phyloP scores from a whole-genome alignment of 1,284 basidiomycete genomes.

The Inonotus hispidus region DNA sequence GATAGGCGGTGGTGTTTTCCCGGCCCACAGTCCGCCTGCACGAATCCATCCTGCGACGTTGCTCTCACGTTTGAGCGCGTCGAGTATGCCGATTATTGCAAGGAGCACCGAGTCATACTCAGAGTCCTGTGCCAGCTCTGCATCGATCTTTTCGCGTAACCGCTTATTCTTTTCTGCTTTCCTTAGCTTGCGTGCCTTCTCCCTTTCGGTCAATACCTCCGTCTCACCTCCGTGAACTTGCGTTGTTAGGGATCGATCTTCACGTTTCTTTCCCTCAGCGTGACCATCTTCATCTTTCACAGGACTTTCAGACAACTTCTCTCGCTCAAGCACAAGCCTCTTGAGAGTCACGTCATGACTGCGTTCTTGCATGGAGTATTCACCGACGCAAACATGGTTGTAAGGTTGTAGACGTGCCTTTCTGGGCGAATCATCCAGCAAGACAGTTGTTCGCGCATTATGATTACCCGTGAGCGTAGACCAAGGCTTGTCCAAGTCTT shows the following conservation, averaged over 20 bases:
- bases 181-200: constrained; percentile 18
- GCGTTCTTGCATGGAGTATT: constrained; percentile 51
- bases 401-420: constrained; percentile 79
- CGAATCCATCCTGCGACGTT: constrained; percentile 69
- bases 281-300: not conserved
- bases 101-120: constrained; percentile 56
- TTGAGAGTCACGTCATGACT: constrained; percentile 37
- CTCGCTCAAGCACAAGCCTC: not conserved
- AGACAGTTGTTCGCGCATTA: constrained; percentile 63
- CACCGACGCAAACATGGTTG: constrained; percentile 71
- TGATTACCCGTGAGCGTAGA: constrained; percentile 40
- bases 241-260: not conserved
- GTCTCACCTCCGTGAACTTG: not conserved
- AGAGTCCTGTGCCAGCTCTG: constrained; percentile 10
- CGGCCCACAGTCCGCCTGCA: constrained; percentile 46
- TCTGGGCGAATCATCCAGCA: constrained; percentile 75
- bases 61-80: constrained; percentile 48
- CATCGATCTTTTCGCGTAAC: not conserved
- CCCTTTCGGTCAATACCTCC: not conserved
- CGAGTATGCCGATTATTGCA: constrained; percentile 69
- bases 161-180: constrained; percentile 14
- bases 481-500: constrained; percentile 78
- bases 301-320: not conserved
- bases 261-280: not conserved
- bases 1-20: constrained; percentile 4